Conservation (phyloP, 495 filamentous ascomycete genomes). For the Xylaria castorea region DNA sequence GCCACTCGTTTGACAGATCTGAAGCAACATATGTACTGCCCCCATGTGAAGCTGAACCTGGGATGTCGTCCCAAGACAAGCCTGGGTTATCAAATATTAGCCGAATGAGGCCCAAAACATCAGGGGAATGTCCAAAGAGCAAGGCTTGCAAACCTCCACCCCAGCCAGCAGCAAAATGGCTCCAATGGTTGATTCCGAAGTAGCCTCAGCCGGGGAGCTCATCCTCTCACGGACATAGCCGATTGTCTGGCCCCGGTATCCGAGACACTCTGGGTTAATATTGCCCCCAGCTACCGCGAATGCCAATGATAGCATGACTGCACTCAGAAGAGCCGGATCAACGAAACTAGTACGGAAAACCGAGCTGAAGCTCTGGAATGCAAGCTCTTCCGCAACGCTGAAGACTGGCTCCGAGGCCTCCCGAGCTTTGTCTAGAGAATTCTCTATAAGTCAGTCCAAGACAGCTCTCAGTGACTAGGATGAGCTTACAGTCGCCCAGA, state of each 20-base stretch:
- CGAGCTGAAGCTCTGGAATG: constrained; percentile 44
- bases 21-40: constrained; percentile 42
- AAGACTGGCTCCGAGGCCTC: constrained; percentile 43
- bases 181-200: constrained; percentile 47
- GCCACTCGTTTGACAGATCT: constrained; percentile 23
- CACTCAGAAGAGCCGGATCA: constrained; percentile 47
- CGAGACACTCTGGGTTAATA: constrained; percentile 40
- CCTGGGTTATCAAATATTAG: constrained; percentile 12
- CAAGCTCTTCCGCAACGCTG: constrained; percentile 45
- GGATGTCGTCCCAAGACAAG: constrained; percentile 38
- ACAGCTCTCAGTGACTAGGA: background rate
- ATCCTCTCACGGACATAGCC: constrained; percentile 45
- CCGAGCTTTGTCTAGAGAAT: constrained; percentile 24
- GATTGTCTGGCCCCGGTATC: constrained; percentile 43
- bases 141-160: constrained; percentile 41
- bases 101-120: background rate
- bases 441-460: background rate
- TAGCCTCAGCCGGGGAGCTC: constrained; percentile 33
- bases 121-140: background rate
- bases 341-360: constrained; percentile 41
- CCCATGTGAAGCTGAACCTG: constrained; percentile 49
- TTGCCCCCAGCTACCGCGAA: constrained; percentile 35
- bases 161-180: constrained; percentile 50
- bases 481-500: constrained; percentile 40
- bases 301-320: constrained; percentile 46